Evolutionary conservation across 352 stramenopile species (phyloP), one percentile per base, ranked within the genome.

Genomic region (Blastocystis sp.): DNA sequence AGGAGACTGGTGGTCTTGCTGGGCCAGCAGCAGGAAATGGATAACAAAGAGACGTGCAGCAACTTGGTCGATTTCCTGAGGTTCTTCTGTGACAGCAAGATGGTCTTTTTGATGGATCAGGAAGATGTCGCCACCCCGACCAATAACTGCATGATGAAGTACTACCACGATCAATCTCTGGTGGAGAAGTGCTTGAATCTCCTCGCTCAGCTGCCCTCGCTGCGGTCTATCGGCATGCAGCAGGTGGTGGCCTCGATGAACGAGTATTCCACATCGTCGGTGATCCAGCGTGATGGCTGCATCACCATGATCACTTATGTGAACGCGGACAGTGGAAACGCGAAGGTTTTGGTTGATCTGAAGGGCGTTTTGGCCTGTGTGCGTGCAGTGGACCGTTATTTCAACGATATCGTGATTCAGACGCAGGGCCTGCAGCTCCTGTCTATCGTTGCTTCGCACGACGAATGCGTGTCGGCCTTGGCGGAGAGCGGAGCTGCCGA

Each of bases 131-230:
- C 73, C 13, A 61, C 55, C 1, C 73, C 73, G 9, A 45, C 54
- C 26, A 84, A 84, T 43, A 53, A 69, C 43, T 50, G 53, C 53
- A 68, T 84, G 47, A 84, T 66, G 73, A 34, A 45, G 47, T 84
- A 84, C 73, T 64, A 66, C 39, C 34, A 84, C 11, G 62, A 61
- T 64, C 73, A 84, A 55, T 20, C n/a, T 29, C 53, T 84, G 73
- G 73, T 84, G 47, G 73, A 66, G 73, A 84, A 84, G 73, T 84
- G 73, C 23, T 55, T 84, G 45, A 20, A 66, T 64, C 55, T 84
- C 53, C 50, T 84, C 26, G 64, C 73, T 23, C 29, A 45, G 54
- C 73, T 84, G 53, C n/a, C 4, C 23, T 41, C 56, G 4, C 47
- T 84, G 47, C 43, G 45, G 20, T 23, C 29, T 23, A n/a, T 84